Base-by-base conservation (phyloP, 441 rosid species). In the Theobroma grandiflorum region DNA sequence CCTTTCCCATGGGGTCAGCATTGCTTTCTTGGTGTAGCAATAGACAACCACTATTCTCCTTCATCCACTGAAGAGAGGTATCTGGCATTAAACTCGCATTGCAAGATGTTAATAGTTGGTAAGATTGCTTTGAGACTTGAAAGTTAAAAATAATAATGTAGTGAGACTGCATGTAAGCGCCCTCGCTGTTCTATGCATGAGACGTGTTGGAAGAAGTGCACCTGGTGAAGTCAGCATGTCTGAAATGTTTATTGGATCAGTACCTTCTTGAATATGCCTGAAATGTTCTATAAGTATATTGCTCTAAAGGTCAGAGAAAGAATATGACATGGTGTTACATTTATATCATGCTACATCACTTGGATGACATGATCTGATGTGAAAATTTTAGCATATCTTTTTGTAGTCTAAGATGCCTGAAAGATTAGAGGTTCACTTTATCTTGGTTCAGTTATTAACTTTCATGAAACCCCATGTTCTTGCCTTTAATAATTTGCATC, bases 1-100 rank as follows among this genome's bases (percentile, higher is more conserved):
- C 92, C 92, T 89, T 88, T 86, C 90, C 88, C 90, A 78, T 86
- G 97, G 94, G 92, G 87, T 88, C 95, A 89, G 92, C 98, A 88
- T 94, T 94, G 97, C 96, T 92, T 91, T 90, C 93, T 89, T 93
- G 97, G 98, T 93, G 99, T 94, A 91, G 92, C 99, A 89, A 87
- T 96, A 95, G 91, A 91, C 97, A 91, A 86, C 91, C 82, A 87
- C 86, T 80, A 85, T 87, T 87, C 90, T 91, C 89, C 84, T 82
- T 88, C 94, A 89, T 90, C 95, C 88, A 91, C 90, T 76, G 95
- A 91, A 83, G 96, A 94, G 91, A 93, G 98, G 95, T 94, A 91
- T 93, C 92, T 88, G 90, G 94, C 96, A 84, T 87, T 92, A 86
- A 84, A 79, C 90, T 87, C 92, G 86, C 87, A 87, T 87, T 90